Conservation (phyloP, 2,329 filamentous ascomycete genomes). For the Cladophialophora yegresii region DNA sequence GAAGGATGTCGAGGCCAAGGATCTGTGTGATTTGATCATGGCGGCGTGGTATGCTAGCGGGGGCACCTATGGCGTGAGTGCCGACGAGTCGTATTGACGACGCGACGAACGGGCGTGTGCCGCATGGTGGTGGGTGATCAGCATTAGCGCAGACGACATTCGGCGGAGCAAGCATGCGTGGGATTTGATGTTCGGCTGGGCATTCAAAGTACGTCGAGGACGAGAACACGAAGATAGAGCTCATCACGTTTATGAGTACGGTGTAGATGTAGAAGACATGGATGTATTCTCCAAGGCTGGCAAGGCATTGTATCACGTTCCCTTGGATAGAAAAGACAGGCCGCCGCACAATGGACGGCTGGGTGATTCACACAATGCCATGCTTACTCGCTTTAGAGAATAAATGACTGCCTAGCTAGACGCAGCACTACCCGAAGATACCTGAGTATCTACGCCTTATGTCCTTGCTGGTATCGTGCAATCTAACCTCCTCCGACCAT, state of each 20-base stretch:
- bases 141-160: no score
- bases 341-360: background rate
- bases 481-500: slow-evolving; percentile 16
- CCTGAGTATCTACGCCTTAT: background rate
- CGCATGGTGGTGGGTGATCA: background rate
- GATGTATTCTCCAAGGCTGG: background rate
- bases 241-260: background rate
- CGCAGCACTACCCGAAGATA: background rate
- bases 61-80: slow-evolving; percentile 27
- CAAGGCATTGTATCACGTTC: background rate
- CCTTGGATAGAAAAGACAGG: background rate
- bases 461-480: background rate
- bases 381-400: background rate
- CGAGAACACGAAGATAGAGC: background rate
- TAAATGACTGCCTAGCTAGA: background rate
- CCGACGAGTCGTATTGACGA: slow-evolving; percentile 29
- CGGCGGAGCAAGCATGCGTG: no score
- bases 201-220: background rate
- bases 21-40: slow-evolving; percentile 37
- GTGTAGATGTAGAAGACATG: background rate
- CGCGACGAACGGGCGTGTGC: no score
- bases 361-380: background rate
- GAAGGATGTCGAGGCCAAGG: slow-evolving; percentile 36
- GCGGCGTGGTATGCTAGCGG: slow-evolving; percentile 36
- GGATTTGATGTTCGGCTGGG: no score